phyloP scores from a whole-genome alignment of 208 protist genomes.

The Leishmania gerbilli region DNA sequence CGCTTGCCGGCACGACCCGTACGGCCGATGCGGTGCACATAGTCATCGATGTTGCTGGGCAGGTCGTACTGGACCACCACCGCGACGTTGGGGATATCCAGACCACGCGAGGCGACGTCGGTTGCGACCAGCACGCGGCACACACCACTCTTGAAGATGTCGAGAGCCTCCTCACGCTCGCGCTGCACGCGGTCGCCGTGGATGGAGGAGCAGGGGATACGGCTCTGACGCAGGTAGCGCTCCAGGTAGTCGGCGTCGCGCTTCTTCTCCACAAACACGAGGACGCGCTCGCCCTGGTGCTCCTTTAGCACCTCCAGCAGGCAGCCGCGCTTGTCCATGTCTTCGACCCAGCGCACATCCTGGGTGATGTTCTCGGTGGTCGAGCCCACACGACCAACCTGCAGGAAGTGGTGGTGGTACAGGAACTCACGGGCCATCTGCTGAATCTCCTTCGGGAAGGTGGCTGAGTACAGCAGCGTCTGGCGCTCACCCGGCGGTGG shows the following conservation, averaged over 20 bases:
- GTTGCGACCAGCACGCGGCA: constrained; percentile 96
- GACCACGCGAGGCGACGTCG: constrained; percentile 97
- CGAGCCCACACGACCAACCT: constrained; percentile 98
- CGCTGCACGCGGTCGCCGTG: constrained; percentile 96
- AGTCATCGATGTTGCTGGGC: constrained; percentile 98
- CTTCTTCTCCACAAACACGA: constrained; percentile 99
- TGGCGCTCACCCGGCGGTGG: constrained; percentile 95
- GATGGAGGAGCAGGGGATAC: constrained; percentile 93
- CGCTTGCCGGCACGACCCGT: constrained; percentile 98
- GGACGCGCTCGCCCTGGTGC: constrained; percentile 71
- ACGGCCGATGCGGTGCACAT: constrained; percentile 99
- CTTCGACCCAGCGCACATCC: constrained; percentile 92
- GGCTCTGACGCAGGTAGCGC: constrained; percentile 88
- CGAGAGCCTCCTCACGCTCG: constrained; percentile 92
- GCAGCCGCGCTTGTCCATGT: constrained; percentile 77
- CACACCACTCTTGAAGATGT: constrained; percentile 88
- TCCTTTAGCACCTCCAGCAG: constrained; percentile 77
- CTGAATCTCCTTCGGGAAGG: constrained; percentile 99
- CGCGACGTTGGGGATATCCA: constrained; percentile 98
- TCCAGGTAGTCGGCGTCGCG: constrained; percentile 95
- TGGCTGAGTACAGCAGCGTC: constrained; percentile 99
- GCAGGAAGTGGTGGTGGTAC: constrained; percentile 96
- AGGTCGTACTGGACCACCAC: constrained; percentile 99
- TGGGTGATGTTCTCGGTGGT: constrained; percentile 98
- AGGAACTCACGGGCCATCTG: constrained; percentile 98